phyloP scores from a whole-genome alignment of 2,329 filamentous ascomycete genomes.

The Mycogone perniciosa region DNA sequence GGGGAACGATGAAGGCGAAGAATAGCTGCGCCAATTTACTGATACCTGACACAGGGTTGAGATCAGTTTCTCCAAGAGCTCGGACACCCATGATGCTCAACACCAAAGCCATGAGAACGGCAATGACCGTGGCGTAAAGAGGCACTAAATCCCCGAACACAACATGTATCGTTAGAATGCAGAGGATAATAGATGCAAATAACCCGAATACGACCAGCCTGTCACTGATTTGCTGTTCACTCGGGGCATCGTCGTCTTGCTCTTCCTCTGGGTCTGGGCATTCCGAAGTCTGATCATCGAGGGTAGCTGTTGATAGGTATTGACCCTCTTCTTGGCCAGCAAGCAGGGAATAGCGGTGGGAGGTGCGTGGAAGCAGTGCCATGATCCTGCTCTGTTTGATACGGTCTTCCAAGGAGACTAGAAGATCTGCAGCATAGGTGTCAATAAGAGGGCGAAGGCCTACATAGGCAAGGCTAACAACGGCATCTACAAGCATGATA shows the following conservation, averaged over 20 bases:
- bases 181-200: conserved; percentile 68
- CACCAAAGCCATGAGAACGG: conserved; percentile 77
- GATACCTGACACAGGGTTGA: conserved; percentile 95
- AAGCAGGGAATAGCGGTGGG: conserved; percentile 21
- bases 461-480: conserved; percentile 81
- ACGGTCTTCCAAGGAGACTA: conserved; percentile 10
- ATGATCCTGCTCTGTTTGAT: conserved; percentile 17
- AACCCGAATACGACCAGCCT: conserved; percentile 70
- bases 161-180: conserved; percentile 72
- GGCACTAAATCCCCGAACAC: conserved; percentile 82
- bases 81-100: conserved; percentile 69
- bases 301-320: not conserved
- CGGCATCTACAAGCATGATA: conserved; percentile 92
- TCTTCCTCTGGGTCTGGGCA: conserved; percentile 27
- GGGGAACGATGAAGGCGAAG: conserved; percentile 83
- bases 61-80: conserved; percentile 73
- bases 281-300: conserved; percentile 13
- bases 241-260: conserved; percentile 73
- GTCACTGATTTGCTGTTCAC: conserved; percentile 71
- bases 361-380: conserved; percentile 13
- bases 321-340: conserved; percentile 4
- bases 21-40: conserved; percentile 94
- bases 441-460: conserved; percentile 52
- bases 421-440: conserved; percentile 4
- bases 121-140: conserved; percentile 64